Evolutionary conservation across 83 land plant species (phyloP).

Genomic region (Isoetes engelmannii): DNA sequence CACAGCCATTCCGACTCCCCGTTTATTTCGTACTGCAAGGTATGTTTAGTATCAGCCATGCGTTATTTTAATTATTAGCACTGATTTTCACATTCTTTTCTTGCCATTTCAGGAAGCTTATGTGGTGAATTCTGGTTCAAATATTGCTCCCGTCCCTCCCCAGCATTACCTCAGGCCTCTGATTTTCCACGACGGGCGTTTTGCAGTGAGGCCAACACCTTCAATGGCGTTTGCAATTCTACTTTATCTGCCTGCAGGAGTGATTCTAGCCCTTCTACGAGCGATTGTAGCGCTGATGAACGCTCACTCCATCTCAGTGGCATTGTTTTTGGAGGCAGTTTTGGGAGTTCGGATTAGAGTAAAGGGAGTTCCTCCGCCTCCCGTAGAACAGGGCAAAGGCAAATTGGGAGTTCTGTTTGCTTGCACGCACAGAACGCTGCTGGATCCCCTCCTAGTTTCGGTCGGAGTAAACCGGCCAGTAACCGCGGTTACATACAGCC

Average conservation of each 20-base stretch:
- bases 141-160: not conserved
- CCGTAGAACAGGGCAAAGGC: slow-evolving; percentile 3
- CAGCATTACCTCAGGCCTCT: slow-evolving; percentile 31
- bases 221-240: slow-evolving; percentile 18
- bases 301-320: slow-evolving; percentile 27
- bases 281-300: slow-evolving; percentile 23
- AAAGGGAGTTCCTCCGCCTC: slow-evolving; percentile 14
- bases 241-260: slow-evolving; percentile 42
- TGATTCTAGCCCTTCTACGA: slow-evolving; percentile 22
- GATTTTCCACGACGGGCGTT: slow-evolving; percentile 56
- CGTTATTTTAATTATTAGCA: not conserved
- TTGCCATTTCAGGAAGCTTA: slow-evolving; percentile 16
- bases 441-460: slow-evolving; percentile 53
- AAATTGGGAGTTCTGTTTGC: slow-evolving; percentile 34
- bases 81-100: not conserved
- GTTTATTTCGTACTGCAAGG: not conserved
- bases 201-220: slow-evolving; percentile 45
- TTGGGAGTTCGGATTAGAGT: not conserved
- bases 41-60: not conserved
- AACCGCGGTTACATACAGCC: slow-evolving; percentile 36
- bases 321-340: not conserved
- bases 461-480: slow-evolving; percentile 8
- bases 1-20: not conserved
- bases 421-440: slow-evolving; percentile 52
- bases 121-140: not conserved